A percentile compares a stretch with the other conserved stretches of the same genome.
phyloP scores from a whole-genome alignment of 768 basidiomycete genomes.

The Collybia sordida region DNA sequence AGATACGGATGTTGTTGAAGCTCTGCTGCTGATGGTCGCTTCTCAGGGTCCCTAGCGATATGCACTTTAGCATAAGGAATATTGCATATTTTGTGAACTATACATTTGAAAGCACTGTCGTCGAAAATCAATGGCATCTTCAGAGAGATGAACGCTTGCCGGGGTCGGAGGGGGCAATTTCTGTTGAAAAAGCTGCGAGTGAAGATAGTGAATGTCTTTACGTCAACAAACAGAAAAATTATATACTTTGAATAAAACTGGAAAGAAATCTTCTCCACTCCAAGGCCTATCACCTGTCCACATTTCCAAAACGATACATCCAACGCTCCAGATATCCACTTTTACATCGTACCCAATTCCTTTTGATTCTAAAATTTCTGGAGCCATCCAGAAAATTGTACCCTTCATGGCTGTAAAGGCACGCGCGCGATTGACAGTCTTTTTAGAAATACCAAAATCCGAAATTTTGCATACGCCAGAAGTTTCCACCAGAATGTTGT shows the following conservation, averaged over 20 bases:
- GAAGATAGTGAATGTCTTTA: not conserved
- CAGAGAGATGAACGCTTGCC: constrained; percentile 57
- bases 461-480: constrained; percentile 90
- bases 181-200: constrained; percentile 59
- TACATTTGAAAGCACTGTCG: constrained; percentile 76
- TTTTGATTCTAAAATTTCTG: constrained; percentile 68
- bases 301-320: constrained; percentile 95
- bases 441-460: constrained; percentile 96
- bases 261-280: constrained; percentile 68
- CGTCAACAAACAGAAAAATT: not conserved
- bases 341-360: constrained; percentile 87
- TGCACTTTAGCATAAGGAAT: not conserved
- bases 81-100: constrained; percentile 14
- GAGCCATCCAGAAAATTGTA: constrained; percentile 96
- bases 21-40: constrained; percentile 66
- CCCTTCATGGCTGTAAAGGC: constrained; percentile 83
- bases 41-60: constrained; percentile 56
- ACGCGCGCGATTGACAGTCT: constrained; percentile 57
- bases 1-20: constrained; percentile 69
- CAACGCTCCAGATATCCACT: constrained; percentile 95
- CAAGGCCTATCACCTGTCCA: constrained; percentile 91
- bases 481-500: constrained; percentile 90
- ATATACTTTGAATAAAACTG: constrained; percentile 81
- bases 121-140: constrained; percentile 70
- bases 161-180: constrained; percentile 78